Percentiles rank a stretch among this genome's conserved stretches.
These are phyloP conservation scores for Plantago elongata DNA, from an alignment of 257 asterid species.

Conservation along the genomic window DNA sequence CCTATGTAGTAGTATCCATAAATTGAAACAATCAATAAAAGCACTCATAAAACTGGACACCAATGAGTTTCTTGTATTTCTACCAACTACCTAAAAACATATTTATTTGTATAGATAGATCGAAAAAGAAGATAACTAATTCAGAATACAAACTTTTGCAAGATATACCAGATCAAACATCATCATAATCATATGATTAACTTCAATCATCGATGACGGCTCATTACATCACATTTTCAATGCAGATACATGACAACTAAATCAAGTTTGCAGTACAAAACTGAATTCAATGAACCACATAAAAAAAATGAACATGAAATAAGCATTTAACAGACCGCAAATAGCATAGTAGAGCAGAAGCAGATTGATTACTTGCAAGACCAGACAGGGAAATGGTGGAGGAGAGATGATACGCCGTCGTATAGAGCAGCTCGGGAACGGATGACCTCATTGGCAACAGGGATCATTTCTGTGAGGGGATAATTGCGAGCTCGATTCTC, in stretches of 20 bases:
- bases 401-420: constrained; percentile 68
- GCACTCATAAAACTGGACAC: neutral
- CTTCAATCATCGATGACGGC: too few relatives aligned
- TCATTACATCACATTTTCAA: neutral
- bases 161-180: too few relatives aligned
- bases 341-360: neutral
- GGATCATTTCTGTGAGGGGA: constrained; percentile 50
- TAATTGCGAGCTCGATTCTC: constrained; percentile 67
- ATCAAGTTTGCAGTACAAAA: neutral
- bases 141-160: too few relatives aligned
- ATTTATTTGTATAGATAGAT: too few relatives aligned
- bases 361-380: constrained; percentile 70
- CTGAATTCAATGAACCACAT: neutral
- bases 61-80: too few relatives aligned
- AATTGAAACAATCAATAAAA: neutral
- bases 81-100: too few relatives aligned
- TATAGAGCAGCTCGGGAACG: constrained; percentile 48
- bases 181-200: too few relatives aligned
- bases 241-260: neutral
- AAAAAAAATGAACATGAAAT: neutral
- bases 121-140: too few relatives aligned
- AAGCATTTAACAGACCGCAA: too few relatives aligned
- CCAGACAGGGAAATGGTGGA: constrained; percentile 59
- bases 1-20: neutral
- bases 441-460: constrained; percentile 67